Evolutionary conservation across 2,329 filamentous ascomycete species (phyloP), one percentile per base, ranked within the genome.

Genomic region (Cladophialophora chaetospira): DNA sequence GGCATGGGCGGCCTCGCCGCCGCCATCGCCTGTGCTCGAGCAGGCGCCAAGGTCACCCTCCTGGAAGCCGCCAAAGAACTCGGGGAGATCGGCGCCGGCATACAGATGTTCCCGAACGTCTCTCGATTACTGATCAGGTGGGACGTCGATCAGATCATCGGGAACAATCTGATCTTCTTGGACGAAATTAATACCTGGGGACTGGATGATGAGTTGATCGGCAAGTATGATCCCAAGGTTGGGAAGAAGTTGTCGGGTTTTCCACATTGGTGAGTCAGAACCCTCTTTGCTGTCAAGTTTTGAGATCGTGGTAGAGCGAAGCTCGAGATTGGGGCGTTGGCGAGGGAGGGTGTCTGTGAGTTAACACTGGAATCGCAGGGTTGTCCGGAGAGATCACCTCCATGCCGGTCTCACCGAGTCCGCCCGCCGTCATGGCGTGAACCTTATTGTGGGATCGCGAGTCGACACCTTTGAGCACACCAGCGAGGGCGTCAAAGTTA

Each of bases 321-420:
- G 3, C 11, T 19, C 5, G 15, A n/a, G 9, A 6, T 36, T 36
- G 8, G n/a, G 3, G 33, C 33, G n/a, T 9, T 19, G 28, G 5
- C n/a, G n/a, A 33, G 6, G 6, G 31, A 33, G 31, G 10, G 4
- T 11, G 17, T 31, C 6, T 11, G 23, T 11, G 25, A 15, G 42
- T 35, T 51, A 25, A 51, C 25, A 40, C n/a, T 51, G 23, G 17
- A 23, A 5, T 48, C 21, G 40, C 31, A 67, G 68, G 25, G 68
- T 80, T 13, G 77, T 79, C 9, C 76, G 79, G 46, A 68, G 76
- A 15, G 76, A 77, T 10, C 75, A 80, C 64, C 69, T 80, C 4
- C 78, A 80, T 55, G 68, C 71, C 15, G 75, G 75, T 11, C 66
- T 79, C 2, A 71, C 72, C 10, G 66, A 73, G 19, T 68, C 75